phyloP scores from a whole-genome alignment of 345 rosid species.

The Garcia nutans region DNA sequence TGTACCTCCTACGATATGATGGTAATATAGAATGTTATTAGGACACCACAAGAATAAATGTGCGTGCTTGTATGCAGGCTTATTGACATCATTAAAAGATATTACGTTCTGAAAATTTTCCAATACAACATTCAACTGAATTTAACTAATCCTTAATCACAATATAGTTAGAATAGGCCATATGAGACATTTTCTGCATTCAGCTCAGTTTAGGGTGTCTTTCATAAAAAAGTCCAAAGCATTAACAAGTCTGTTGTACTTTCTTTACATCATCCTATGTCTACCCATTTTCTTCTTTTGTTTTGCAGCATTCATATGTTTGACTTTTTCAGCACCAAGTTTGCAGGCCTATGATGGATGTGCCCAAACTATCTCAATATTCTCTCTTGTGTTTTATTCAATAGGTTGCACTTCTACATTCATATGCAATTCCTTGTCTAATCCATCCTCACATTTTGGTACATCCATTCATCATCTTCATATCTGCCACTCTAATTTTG shows the following conservation, averaged over 20 bases:
- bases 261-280: not conserved
- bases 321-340: not conserved
- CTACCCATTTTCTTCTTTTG: not conserved
- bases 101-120: not conserved
- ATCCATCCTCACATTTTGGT: not conserved
- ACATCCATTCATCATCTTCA: not conserved
- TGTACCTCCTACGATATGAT: slow-evolving; percentile 64
- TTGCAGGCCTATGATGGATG: not conserved
- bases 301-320: not conserved
- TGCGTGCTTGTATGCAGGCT: not conserved
- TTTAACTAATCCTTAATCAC: not conserved
- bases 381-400: not conserved
- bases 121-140: not conserved
- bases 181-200: not conserved
- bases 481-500: not conserved
- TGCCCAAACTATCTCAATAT: not conserved
- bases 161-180: too few relatives aligned
- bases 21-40: not conserved
- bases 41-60: not conserved
- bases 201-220: not conserved
- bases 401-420: not conserved
- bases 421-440: not conserved
- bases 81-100: not conserved
- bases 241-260: too few relatives aligned
- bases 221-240: not conserved